phyloP scores from a whole-genome alignment of 2,329 filamentous ascomycete genomes.

The Epichloe brachyelytri region DNA sequence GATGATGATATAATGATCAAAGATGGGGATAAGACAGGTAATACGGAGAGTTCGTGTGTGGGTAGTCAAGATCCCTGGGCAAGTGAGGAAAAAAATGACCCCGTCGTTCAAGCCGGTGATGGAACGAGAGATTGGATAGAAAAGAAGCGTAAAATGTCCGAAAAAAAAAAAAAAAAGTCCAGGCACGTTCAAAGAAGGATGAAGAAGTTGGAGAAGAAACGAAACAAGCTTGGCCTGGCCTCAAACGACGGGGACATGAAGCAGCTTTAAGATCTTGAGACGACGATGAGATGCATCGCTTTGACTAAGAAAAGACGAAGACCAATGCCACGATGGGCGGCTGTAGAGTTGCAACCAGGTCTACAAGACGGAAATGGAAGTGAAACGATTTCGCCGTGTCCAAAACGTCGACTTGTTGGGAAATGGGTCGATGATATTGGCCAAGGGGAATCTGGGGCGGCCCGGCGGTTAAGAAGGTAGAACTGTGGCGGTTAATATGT shows the following conservation, averaged over 20 bases:
- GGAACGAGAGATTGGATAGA: neutral
- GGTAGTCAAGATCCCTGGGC: constrained; percentile 6
- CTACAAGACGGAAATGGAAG: constrained; percentile 13
- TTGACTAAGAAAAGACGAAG: neutral
- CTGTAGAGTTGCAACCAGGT: constrained; percentile 8
- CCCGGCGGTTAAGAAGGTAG: constrained; percentile 10
- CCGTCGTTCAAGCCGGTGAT: neutral
- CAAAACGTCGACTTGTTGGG: constrained; percentile 27
- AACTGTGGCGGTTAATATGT: neutral
- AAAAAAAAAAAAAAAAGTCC: neutral
- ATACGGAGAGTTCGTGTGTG: constrained; percentile 6
- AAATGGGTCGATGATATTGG: constrained; percentile 38
- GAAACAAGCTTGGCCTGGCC: constrained; percentile 14
- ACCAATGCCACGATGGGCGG: constrained; percentile 1
- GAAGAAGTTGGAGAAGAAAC: neutral
- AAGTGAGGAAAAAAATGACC: neutral
- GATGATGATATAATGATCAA: constrained; percentile 9
- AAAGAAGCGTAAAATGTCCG: neutral
- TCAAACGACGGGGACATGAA: constrained; percentile 9
- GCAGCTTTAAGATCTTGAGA: constrained; percentile 9
- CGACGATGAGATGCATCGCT: neutral
- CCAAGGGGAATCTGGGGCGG: constrained; percentile 23
- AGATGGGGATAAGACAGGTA: constrained; percentile 12
- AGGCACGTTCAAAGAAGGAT: neutral
- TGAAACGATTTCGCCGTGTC: constrained; percentile 43